These are phyloP conservation scores for Helianthus annuus DNA, from an alignment of 129 eudicot genomes.

Conservation along the genomic window HanXRQr2.0-SUNRISE NC_035444.2:67257761-67258260, in stretches of 20 bases:
- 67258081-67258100: constrained; percentile 29
- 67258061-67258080: constrained; percentile 29
- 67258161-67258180: constrained; percentile 11
- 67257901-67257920: constrained; percentile 15
- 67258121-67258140: constrained; percentile 15
- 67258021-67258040: constrained; percentile 2
- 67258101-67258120: constrained; percentile 14
- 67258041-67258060: constrained; percentile 18
- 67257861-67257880: neutral
- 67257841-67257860: neutral
- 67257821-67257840: no score
- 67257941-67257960: constrained; percentile 20
- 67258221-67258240: neutral
- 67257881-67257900: constrained; percentile 3
- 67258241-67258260: neutral
- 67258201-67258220: neutral
- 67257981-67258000: constrained; percentile 10
- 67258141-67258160: constrained; percentile 15
- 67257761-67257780: no score
- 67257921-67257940: constrained; percentile 24
- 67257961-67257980: neutral
- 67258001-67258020: constrained; percentile 25
- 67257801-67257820: no score
- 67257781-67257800: no score
- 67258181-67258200: constrained; percentile 23